Conservation (phyloP, 805 yeast species). For the Saturnispora halmiae region DNA sequence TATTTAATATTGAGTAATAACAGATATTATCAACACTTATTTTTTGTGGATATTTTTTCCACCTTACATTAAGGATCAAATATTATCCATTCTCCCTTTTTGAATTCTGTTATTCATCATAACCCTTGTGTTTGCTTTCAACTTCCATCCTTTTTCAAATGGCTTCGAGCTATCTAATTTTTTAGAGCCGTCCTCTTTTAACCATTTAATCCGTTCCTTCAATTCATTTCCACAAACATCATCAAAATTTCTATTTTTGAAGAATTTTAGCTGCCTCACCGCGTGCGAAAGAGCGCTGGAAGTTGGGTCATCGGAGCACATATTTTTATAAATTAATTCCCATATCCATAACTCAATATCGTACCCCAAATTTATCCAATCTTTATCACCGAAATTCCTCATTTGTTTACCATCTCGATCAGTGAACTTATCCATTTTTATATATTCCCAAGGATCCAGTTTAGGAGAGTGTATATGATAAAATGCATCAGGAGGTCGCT, state of each 20-base stretch:
- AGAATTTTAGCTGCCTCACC: slow-evolving; percentile 16
- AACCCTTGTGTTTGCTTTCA: slow-evolving; percentile 8
- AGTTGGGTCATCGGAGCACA: slow-evolving; percentile 17
- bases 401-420: slow-evolving; percentile 14
- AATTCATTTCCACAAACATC: slow-evolving; percentile 18
- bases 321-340: slow-evolving; percentile 15
- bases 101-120: background rate
- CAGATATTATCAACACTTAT: background rate
- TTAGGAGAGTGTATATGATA: slow-evolving; percentile 45
- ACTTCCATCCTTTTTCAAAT: slow-evolving; percentile 11
- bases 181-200: slow-evolving; percentile 16
- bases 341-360: slow-evolving; percentile 24
- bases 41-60: background rate
- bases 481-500: slow-evolving; percentile 21
- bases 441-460: slow-evolving; percentile 37
- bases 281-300: too few species aligned
- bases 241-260: slow-evolving; percentile 16
- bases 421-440: slow-evolving; percentile 16
- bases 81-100: slow-evolving; percentile 1
- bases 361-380: slow-evolving; percentile 14
- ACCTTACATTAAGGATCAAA: background rate
- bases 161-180: background rate
- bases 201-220: slow-evolving; percentile 20
- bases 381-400: slow-evolving; percentile 23
- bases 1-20: too few species aligned